phyloP scores from a whole-genome alignment of 768 basidiomycete species.

The Mycena vulgaris region DNA sequence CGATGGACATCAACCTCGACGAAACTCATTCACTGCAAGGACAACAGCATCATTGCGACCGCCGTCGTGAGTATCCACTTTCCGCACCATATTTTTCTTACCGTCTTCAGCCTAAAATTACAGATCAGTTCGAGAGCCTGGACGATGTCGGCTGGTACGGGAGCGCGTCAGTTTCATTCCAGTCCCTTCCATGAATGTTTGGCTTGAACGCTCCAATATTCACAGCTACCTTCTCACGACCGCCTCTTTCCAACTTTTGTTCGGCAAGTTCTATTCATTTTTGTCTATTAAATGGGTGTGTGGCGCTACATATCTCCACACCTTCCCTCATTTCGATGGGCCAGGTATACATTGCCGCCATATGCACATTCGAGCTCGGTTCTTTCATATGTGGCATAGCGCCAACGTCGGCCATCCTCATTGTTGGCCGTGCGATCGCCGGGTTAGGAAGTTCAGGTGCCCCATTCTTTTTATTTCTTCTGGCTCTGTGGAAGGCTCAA shows the following conservation, averaged over 20 bases:
- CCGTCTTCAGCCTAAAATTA: constrained; percentile 50
- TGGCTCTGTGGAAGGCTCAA: no score
- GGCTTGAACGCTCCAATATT: no score
- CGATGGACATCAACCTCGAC: no score
- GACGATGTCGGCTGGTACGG: constrained; percentile 41
- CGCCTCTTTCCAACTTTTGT: constrained; percentile 35
- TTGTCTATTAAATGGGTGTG: constrained; percentile 40
- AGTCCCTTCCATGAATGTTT: constrained; percentile 33
- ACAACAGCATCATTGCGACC: neutral
- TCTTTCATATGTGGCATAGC: constrained; percentile 58
- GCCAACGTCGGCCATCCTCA: constrained; percentile 45
- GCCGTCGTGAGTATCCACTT: no score
- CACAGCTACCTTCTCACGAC: constrained; percentile 26
- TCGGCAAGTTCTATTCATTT: constrained; percentile 41
- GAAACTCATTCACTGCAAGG: no score
- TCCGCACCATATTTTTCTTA: no score
- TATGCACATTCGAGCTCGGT: constrained; percentile 60
- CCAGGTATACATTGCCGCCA: constrained; percentile 38
- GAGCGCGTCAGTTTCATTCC: constrained; percentile 43
- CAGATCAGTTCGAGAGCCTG: constrained; percentile 48
- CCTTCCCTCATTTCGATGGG: no score
- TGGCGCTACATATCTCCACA: no score
- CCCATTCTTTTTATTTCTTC: no score
- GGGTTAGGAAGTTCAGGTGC: constrained; percentile 64
- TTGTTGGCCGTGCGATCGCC: constrained; percentile 61